Percentiles rank a stretch among this genome's conserved stretches.
Conservation (phyloP, 2,329 filamentous ascomycete species). For the Fusarium xyrophilum region DNA sequence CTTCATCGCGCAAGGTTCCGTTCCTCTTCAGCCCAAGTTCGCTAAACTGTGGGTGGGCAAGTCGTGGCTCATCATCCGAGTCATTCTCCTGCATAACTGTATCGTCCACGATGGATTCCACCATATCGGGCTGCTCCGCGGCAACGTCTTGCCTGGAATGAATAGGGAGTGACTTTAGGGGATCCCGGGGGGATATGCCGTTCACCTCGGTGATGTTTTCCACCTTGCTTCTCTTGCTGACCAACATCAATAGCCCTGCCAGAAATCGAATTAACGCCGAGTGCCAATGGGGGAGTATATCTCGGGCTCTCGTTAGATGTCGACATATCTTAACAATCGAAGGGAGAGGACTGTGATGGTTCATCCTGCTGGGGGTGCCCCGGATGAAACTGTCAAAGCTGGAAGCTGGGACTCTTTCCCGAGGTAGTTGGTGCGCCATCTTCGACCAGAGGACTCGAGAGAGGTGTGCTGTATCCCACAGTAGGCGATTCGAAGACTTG, state of each 20-base stretch:
- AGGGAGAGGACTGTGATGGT: background rate
- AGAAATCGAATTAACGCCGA: background rate
- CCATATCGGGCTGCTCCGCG: background rate
- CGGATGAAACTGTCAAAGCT: background rate
- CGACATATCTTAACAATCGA: background rate
- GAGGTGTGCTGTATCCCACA: background rate
- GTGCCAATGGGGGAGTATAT: background rate
- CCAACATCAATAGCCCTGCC: no score
- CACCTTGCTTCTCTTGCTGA: background rate
- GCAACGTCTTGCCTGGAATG: background rate
- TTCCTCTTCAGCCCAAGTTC: background rate
- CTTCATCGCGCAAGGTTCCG: background rate
- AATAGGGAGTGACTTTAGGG: background rate
- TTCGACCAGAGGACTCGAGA: constrained; percentile 6
- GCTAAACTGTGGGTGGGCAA: background rate
- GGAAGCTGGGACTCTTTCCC: background rate
- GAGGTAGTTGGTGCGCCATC: background rate
- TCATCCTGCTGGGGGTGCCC: background rate
- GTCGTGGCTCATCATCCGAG: background rate
- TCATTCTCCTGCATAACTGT: background rate
- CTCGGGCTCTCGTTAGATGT: background rate
- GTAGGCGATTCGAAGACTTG: constrained; percentile 8
- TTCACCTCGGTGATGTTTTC: background rate
- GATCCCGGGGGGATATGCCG: background rate
- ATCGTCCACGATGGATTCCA: background rate